Base-by-base conservation (phyloP, 2,329 filamentous ascomycete species). In the Fusarium sublunatum region DNA sequence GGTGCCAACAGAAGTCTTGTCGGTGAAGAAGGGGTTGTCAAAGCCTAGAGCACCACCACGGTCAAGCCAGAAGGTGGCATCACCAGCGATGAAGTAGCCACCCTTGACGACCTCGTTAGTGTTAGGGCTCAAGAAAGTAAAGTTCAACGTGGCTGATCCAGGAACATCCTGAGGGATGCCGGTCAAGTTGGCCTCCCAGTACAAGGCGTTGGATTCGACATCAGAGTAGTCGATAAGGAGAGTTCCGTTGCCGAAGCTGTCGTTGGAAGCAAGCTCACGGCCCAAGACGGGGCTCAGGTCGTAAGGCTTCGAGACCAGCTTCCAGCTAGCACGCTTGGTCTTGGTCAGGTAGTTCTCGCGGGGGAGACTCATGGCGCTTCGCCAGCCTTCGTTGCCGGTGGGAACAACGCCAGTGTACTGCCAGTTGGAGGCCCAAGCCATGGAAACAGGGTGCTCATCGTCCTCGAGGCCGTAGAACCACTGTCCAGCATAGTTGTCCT, bases 181-280 rank as follows among this genome's bases (percentile, higher is more conserved):
- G 9, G 81, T 83, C 35, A 88, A 75, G 58, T 85, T 84, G 40
- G 81, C 78, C 50, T 85, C 81, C 66, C 87, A 81, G 67, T 83
- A 85, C 3, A 88, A 65, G 0, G 85, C 83, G 7, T 81, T 79
- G 2, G 64, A 67, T 10, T 60, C 39, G 6, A 67, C 49, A 5
- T 53, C 42, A 2, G 79, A 77, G 72, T 84, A 88, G 70, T 87
- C 81, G 0, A 86, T 69, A 1, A 77, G 66, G 2, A 86, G 54
- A 1, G 75, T 78, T 15, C 78, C 77, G 65, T 86, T 87, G 13
- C 75, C 79, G 4, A 85, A 72, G 28, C 70, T 76, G 1, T 72
- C 72, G 47, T 79, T 79, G 46, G 75, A 75, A 4, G 78, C 78
- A 0, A 87, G 74, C 32, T 75, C 74, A 0, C 70, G 65, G 11